Evolutionary conservation across 2,329 filamentous ascomycete genomes (phyloP), one percentile per base, ranked within the genome.

Genomic region (Claviceps sp.): DNA sequence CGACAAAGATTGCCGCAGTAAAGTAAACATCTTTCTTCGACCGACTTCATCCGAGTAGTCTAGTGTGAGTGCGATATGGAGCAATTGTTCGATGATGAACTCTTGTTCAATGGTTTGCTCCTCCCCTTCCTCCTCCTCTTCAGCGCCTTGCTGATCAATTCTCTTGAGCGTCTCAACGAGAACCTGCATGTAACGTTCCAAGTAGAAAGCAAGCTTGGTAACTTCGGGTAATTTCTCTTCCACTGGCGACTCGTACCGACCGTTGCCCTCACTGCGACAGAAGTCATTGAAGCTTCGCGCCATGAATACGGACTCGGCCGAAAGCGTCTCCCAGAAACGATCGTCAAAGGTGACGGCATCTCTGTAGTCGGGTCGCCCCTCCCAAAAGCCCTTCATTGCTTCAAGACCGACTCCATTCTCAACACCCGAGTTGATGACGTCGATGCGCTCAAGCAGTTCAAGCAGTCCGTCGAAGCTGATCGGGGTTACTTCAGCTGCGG

Each of bases 11-110:
- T 95, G 88, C 52, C 93, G 81, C 54, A 97, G 78, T 37, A 97
- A 77, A 18, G 87, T 82, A 65, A 95, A 96, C 89, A 98, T 97
- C 71, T 95, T 95, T 54, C 91, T 79, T 57, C 93, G 81, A 48
- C 93, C 93, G 56, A 95, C 87, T 67, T 97, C 93, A 63, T 98
- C 93, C n/a, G 88, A 90, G 67, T 97, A 98, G 68, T 98, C 93
- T 49, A 97, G 78, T 1, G 88, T 94, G 54, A 90, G 76, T 5
- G 88, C 86, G 62, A 98, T 95, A 60, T 96, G 86, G 38, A 98
- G 81, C 53, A 98, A 75, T 64, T 98, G 94, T 65, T 97, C 90
- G 41, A 96, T 86, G 56, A 96, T 86, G 60, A 98, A 98, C 66
- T 97, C 91, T 60, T 90, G 84, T 64, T 96, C 89, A 6, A 89